Evolutionary conservation across 495 filamentous ascomycete species (phyloP), one percentile per base, ranked within the genome.

Genomic region (Trichoderma asperelloides): DNA sequence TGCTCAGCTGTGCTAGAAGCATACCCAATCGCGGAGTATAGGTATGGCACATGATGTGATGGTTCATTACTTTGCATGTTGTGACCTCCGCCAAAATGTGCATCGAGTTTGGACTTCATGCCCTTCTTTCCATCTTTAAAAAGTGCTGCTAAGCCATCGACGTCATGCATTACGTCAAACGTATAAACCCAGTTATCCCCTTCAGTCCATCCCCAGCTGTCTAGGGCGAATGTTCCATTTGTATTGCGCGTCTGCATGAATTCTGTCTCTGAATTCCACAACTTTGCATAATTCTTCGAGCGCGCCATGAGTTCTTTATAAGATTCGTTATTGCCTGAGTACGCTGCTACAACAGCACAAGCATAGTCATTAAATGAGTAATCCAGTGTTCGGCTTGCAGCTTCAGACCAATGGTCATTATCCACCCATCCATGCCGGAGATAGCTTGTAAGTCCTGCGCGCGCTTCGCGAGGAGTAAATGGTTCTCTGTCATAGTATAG

Each of bases 11-110:
- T 67, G 11, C 51, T 37, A 57, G 62, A 69, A 1, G 72, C 69
- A 64, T 75, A 67, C 2, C 72, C 73, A 39, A 74, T 69, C 39
- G 70, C 21, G 7, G 74, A 71, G 68, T 73, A 75, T 43, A 76
- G 66, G 49, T 76, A 76, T 5, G 71, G 70, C 27, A 76, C 71
- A 30, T 76, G 74, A 41, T 74, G 70, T 0, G 73, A 74, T 4
- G 73, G 73, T 69, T 75, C 72, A 62, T 74, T 75, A 49, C 70
- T 72, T 15, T 76, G 74, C 73, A 75, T 70, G 63, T 76, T 74
- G 37, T 76, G 74, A 2, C 72, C 71, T 27, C 69, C 69, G 18
- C 71, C 69, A 47, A 76, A 76, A 37, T 72, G 68, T 15, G 68
- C 71, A 65, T 75, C 74, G 9, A 75, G 65, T 49, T 74, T 74